Base-by-base conservation (phyloP, 352 stramenopile genomes). In the Phytophthora meadii region DNA sequence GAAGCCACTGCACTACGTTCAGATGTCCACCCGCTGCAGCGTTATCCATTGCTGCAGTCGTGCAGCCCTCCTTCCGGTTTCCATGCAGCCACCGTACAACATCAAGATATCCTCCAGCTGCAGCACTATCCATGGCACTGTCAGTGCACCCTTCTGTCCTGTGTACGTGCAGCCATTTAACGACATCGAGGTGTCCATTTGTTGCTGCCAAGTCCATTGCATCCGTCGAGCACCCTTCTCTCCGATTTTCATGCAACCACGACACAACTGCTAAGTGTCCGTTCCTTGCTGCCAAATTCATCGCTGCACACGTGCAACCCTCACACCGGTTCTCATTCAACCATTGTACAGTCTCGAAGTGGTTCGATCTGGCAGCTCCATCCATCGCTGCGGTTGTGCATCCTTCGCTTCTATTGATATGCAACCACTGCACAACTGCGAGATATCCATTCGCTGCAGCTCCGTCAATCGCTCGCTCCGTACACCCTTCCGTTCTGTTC, bases 161-260 rank as follows among this genome's bases (percentile, higher is more conserved):
- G 42, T 82, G 46, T 25, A 15, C 15, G 19, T 90, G 72, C 11
- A 90, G 65, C 74, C 74, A 89, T 46, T 77, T 24, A 2, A 88
- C 55, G 8, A 88, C 65, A 5, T 63, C 34, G 17, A 89, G 54
- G 32, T 87, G 65, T 14, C 78, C 78, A 7, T 76, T 68, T 2
- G 63, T 54, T 11, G 64, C 64, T 4, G 57, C 57, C 44, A 72
- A 53, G n/a, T 72, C 64, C 51, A 68, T 72, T 8, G 57, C 64
- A 25, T 68, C 64, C 14, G 57, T 46, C 24, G 64, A 59, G 22
- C 64, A 67, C 39, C 57, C 64, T 24, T 72, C 64, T 24, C 27
- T n/a, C 10, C 64, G 50, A 32, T 68, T 14, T 40, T 42, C 39
- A 53, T 72, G 64, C 14, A 72, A 27, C 64, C 64, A 72, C 14